A percentile compares a stretch with the other conserved stretches of the same genome.
These are phyloP conservation scores for Pleodorina starrii DNA, from an alignment of 139 green algal species.

Conservation along the genomic window DNA sequence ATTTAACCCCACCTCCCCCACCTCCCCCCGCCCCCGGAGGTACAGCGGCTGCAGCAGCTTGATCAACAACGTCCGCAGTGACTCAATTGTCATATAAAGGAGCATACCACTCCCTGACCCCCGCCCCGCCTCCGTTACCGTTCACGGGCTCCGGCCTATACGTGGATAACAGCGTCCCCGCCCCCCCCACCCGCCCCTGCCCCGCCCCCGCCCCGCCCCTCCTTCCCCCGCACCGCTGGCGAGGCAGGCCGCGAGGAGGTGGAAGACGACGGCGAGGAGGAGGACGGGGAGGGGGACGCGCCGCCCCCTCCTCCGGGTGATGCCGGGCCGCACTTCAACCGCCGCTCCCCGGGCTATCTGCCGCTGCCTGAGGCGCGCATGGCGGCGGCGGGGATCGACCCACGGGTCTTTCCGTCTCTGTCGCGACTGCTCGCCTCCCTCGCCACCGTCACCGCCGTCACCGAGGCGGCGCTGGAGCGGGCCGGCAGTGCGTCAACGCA, in stretches of 20 bases:
- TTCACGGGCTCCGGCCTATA: too few species aligned
- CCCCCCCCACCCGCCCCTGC: too few species aligned
- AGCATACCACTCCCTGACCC: too few species aligned
- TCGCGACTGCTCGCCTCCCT: slow-evolving; percentile 3
- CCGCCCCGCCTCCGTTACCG: too few species aligned
- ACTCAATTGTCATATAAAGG: too few species aligned
- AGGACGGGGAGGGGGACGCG: slow-evolving; percentile 6
- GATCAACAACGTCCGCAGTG: too few species aligned
- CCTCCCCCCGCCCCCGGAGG: too few species aligned
- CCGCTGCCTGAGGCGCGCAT: slow-evolving; percentile 54
- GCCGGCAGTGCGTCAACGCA: slow-evolving; percentile 30
- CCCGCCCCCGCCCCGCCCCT: too few species aligned
- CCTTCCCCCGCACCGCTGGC: too few species aligned
- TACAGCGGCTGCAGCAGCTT: too few species aligned
- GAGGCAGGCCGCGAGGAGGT: slow-evolving; percentile 3
- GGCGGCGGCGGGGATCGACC: slow-evolving; percentile 39
- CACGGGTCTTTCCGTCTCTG: not conserved
- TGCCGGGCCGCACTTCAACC: slow-evolving; percentile 45
- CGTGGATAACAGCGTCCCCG: too few species aligned
- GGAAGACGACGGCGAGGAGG: slow-evolving; percentile 23
- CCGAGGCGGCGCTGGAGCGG: slow-evolving; percentile 45
- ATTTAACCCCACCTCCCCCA: too few species aligned
- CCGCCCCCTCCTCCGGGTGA: slow-evolving; percentile 19
- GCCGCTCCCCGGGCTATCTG: slow-evolving; percentile 51
- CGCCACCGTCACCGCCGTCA: slow-evolving; percentile 10